These are phyloP conservation scores for Solanum sparsipilum DNA, from an alignment of 257 asterid genomes.

Conservation along the genomic window DNA sequence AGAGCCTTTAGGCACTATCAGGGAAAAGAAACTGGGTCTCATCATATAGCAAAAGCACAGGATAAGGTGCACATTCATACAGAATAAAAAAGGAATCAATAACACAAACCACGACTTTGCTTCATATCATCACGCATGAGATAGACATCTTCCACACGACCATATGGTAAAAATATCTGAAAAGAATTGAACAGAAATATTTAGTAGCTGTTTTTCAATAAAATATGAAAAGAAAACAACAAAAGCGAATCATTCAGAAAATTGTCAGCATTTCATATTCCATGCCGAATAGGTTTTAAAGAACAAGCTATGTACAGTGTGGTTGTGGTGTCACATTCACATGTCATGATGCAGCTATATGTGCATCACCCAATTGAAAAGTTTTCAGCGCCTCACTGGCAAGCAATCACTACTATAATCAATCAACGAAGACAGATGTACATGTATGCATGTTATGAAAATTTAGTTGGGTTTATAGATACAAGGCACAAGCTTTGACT, in stretches of 20 bases:
- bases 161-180: constrained; percentile 81
- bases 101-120: constrained; percentile 90
- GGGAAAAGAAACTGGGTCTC: neutral
- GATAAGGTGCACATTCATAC: neutral
- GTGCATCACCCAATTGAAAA: neutral
- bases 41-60: neutral
- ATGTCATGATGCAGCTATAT: neutral
- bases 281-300: neutral
- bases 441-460: neutral
- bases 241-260: neutral
- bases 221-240: neutral
- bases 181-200: constrained; percentile 5
- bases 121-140: constrained; percentile 97
- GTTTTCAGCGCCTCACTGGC: neutral
- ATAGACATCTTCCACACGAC: constrained; percentile 92
- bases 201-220: neutral
- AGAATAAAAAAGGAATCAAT: constrained; percentile 1
- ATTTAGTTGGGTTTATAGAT: neutral
- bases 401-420: neutral
- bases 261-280: neutral
- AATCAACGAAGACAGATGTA: neutral
- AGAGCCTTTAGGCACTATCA: neutral
- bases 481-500: neutral
- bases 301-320: neutral
- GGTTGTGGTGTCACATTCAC: neutral